phyloP scores from a whole-genome alignment of 192 early-diverging fungal species.

The Coemansia sp. region DNA sequence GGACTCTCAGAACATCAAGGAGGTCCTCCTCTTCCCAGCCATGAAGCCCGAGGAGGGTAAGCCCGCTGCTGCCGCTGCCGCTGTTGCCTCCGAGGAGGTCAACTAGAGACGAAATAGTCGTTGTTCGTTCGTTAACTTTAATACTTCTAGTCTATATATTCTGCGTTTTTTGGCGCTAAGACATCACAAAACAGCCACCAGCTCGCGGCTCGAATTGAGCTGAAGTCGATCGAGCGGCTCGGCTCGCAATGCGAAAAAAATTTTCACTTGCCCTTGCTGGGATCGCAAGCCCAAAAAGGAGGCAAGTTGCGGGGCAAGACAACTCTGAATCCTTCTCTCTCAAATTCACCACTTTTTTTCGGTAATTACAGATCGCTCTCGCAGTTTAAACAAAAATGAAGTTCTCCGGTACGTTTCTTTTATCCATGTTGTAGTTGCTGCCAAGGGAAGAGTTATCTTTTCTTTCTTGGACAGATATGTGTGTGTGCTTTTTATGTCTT shows the following conservation, averaged over 20 bases:
- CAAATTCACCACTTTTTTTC: constrained; percentile 20
- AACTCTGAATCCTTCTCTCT: constrained; percentile 27
- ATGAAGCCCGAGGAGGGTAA: constrained; percentile 65
- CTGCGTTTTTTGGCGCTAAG: no score
- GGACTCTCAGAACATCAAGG: constrained; percentile 97
- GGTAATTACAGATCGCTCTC: constrained; percentile 28
- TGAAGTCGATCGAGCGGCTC: neutral
- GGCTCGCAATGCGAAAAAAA: neutral
- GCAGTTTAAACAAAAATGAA: constrained; percentile 41
- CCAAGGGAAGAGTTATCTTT: neutral
- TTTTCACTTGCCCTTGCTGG: constrained; percentile 3
- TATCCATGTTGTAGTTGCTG: neutral
- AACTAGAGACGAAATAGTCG: neutral
- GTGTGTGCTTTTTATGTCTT: neutral
- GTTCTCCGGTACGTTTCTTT: constrained; percentile 44
- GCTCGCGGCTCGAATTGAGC: neutral
- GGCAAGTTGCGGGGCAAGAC: neutral
- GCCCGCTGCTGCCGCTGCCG: neutral
- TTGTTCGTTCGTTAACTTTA: neutral
- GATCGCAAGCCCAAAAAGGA: neutral
- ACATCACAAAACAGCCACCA: neutral
- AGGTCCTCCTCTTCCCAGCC: constrained; percentile 75
- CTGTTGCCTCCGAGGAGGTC: neutral
- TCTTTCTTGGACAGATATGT: neutral
- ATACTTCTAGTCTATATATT: neutral